phyloP scores from a whole-genome alignment of 495 filamentous ascomycete species.

The Pyrenopolyporus hunteri region DNA sequence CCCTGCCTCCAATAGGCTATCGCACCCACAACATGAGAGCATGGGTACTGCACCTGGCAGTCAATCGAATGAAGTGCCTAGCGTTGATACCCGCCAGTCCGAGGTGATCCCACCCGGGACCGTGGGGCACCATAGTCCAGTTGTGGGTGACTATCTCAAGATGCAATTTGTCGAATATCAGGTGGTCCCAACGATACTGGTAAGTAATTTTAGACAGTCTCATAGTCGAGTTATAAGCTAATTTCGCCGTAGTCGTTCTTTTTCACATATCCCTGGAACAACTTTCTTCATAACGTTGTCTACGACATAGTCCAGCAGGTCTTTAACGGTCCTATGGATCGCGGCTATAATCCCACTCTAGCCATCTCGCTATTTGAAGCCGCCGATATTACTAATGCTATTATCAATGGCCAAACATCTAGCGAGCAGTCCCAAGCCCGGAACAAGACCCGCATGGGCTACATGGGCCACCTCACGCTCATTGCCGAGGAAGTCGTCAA shows the following conservation, averaged over 20 bases:
- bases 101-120: conserved; percentile 1
- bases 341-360: conserved; percentile 90
- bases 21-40: not conserved
- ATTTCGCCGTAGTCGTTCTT: conserved; percentile 67
- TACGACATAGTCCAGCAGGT: conserved; percentile 99
- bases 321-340: conserved; percentile 97
- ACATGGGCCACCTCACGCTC: conserved; percentile 97
- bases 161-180: conserved; percentile 94
- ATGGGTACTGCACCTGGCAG: not conserved
- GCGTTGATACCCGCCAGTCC: conserved; percentile 25
- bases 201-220: conserved; percentile 52
- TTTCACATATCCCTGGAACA: conserved; percentile 99
- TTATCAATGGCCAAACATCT: conserved; percentile 85
- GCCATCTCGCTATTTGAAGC: conserved; percentile 91
- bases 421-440: conserved; percentile 83
- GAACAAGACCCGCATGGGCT: conserved; percentile 90
- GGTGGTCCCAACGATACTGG: conserved; percentile 94
- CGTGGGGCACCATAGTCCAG: conserved; percentile 58
- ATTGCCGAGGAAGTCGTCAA: conserved; percentile 99
- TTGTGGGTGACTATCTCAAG: conserved; percentile 97
- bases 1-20: not conserved
- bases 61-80: not conserved
- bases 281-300: conserved; percentile 99
- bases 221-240: conserved; percentile 9
- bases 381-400: conserved; percentile 86